These are phyloP conservation scores for Cytospora mali DNA, from an alignment of 2,329 filamentous ascomycete species.

Conservation along the genomic window DNA sequence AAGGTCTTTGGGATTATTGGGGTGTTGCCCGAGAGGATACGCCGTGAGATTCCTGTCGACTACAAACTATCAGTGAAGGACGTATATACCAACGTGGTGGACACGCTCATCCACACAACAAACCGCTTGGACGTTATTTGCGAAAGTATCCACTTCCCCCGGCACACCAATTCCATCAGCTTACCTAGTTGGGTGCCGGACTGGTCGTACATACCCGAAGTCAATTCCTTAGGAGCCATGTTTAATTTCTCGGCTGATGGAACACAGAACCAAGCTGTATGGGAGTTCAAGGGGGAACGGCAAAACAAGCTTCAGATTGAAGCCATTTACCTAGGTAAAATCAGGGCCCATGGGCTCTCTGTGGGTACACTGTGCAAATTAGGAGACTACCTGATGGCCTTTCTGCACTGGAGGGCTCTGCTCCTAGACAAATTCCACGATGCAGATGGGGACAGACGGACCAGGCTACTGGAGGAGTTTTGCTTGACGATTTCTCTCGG, in stretches of 20 bases:
- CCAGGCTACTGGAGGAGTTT: constrained; percentile 34
- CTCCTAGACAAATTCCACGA: constrained; percentile 29
- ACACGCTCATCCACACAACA: constrained; percentile 35
- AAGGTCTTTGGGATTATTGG: constrained; percentile 42
- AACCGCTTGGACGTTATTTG: constrained; percentile 39
- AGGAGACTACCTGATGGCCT: constrained; percentile 41
- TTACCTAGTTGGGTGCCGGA: constrained; percentile 42
- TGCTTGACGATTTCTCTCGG: constrained; percentile 36
- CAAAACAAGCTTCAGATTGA: constrained; percentile 36
- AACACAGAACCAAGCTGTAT: constrained; percentile 27
- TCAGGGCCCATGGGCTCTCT: constrained; percentile 33
- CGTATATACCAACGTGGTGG: constrained; percentile 40
- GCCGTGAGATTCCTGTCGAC: constrained; percentile 36
- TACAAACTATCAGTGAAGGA: constrained; percentile 38
- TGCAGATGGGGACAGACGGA: constrained; percentile 3
- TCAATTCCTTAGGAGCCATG: constrained; percentile 27
- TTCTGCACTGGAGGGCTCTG: constrained; percentile 39
- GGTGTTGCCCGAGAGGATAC: constrained; percentile 34
- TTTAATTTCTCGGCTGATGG: constrained; percentile 32
- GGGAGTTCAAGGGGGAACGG: constrained; percentile 32
- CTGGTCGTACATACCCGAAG: constrained; percentile 38
- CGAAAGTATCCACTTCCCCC: constrained; percentile 39
- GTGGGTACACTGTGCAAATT: constrained; percentile 35
- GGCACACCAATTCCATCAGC: constrained; percentile 31
- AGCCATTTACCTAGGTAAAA: constrained; percentile 35